Evolutionary conservation across 331 rosid genomes (phyloP), one percentile per base, ranked within the genome.

Genomic region (Acacia pycnantha): DNA sequence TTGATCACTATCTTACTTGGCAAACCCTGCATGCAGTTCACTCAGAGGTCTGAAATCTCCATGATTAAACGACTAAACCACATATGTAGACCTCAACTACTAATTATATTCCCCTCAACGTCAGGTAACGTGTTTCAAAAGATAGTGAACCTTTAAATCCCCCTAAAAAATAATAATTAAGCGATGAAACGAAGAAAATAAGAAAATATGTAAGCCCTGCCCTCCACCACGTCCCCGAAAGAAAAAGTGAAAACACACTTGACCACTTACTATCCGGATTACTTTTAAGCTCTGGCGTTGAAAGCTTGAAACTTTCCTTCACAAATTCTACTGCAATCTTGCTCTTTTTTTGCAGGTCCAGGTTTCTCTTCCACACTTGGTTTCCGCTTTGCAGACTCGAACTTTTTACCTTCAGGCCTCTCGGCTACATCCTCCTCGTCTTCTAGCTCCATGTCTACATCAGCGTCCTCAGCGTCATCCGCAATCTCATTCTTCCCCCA

Each of bases 401-500:
- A 85, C 78, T 76, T 89, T 81, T 84, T 93, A 56, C 80, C 85
- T 83, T 84, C 86, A 31, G 67, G 67, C 41, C 44, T 81, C 64
- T 75, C 83, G 12, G 70, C 82, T 24, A 13, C 85, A 16, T 59
- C 86, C 15, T 80, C 83, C 71, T 88, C 92, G 0, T 87, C 89
- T 29, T 84, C 91, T 77, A 87, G 50, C 26, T 89, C 93, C 87
- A 86, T 69, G 81, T 85, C 88, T 65, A 88, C 91, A 24, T 86
- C 93, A 12, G 81, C 86, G 40, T 78, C 86, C 24, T 33, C 91
- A 44, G 24, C 86, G 33, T 71, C 80, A 77, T 84, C 88, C 37
- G 77, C 78, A 26, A 27, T 93, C 73, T 53, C 89, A 85, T 84
- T 89, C 77, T 90, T 89, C 53, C 84, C 94, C 98, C 99, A 96